phyloP scores from a whole-genome alignment of 768 basidiomycete species.

The Lentinula aciculospora region DNA sequence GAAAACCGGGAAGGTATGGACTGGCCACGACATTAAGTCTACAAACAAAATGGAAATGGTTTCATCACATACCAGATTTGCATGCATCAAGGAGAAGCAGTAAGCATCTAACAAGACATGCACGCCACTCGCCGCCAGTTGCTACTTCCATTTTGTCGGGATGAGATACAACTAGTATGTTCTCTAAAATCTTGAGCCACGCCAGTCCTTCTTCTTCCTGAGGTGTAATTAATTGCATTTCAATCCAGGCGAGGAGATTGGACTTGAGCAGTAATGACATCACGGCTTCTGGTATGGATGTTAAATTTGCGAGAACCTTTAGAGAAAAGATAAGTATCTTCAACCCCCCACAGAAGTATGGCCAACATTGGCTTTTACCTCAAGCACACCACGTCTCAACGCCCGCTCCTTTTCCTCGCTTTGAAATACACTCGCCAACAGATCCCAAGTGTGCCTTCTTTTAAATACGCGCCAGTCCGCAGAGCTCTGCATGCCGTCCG shows the following conservation, averaged over 20 bases:
- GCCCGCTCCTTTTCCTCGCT: conserved; percentile 47
- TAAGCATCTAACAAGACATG: conserved; percentile 49
- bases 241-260: conserved; percentile 75
- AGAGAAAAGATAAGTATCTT: background rate
- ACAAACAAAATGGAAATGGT: background rate
- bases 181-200: conserved; percentile 65
- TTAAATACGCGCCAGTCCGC: conserved; percentile 81
- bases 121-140: conserved; percentile 57
- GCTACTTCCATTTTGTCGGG: conserved; percentile 43
- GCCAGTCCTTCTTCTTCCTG: conserved; percentile 39
- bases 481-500: conserved; percentile 70
- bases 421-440: conserved; percentile 79
- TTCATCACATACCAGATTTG: conserved; percentile 20
- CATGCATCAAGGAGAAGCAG: conserved; percentile 28
- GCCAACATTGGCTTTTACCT: conserved; percentile 55
- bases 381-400: conserved; percentile 56
- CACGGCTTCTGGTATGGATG: conserved; percentile 62
- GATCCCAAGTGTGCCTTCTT: conserved; percentile 83
- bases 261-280: conserved; percentile 69
- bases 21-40: conserved; percentile 4
- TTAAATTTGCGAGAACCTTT: conserved; percentile 72
- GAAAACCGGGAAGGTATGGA: conserved; percentile 12
- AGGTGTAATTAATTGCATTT: conserved; percentile 52
- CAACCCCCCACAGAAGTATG: background rate
- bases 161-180: conserved; percentile 49